Evolutionary conservation across 202 grass and related monocot genomes (phyloP).

Genomic region (Sporobolus alterniflorus): DNA sequence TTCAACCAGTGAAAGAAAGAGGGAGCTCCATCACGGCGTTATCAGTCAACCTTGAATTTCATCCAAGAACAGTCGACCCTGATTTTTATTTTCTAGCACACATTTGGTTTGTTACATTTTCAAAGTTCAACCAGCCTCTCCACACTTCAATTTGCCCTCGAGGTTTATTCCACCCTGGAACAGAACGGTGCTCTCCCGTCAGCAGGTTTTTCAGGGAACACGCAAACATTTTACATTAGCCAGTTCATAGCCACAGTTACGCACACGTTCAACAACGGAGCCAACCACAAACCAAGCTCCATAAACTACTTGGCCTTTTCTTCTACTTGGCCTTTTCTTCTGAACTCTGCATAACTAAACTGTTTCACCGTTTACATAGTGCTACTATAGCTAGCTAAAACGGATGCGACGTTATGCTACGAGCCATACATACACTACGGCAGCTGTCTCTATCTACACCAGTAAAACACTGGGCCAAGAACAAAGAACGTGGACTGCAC

Average conservation of each 20-base stretch:
- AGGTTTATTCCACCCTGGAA: not conserved
- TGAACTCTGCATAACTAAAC: slow-evolving; percentile 6
- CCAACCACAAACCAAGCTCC: not conserved
- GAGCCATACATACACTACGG: not conserved
- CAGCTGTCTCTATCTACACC: slow-evolving; percentile 27
- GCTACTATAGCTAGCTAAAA: not conserved
- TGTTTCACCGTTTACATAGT: not conserved
- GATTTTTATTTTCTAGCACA: no score
- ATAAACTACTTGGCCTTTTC: not conserved
- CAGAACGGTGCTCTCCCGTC: not conserved
- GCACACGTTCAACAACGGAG: not conserved
- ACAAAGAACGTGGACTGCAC: slow-evolving; percentile 49
- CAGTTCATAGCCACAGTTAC: not conserved
- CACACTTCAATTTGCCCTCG: not conserved
- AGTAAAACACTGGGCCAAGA: slow-evolving; percentile 58
- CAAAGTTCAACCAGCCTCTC: not conserved
- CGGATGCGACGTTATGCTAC: not conserved
- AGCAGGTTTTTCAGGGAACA: not conserved
- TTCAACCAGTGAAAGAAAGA: no score
- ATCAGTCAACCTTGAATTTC: no score
- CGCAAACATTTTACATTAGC: not conserved
- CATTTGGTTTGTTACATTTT: not conserved
- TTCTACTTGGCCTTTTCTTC: not conserved
- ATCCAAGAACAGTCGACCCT: no score
- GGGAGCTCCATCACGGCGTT: no score